Evolutionary conservation across 148 eudicot genomes (phyloP).

Genomic region (Vaccinium darrowii): DNA sequence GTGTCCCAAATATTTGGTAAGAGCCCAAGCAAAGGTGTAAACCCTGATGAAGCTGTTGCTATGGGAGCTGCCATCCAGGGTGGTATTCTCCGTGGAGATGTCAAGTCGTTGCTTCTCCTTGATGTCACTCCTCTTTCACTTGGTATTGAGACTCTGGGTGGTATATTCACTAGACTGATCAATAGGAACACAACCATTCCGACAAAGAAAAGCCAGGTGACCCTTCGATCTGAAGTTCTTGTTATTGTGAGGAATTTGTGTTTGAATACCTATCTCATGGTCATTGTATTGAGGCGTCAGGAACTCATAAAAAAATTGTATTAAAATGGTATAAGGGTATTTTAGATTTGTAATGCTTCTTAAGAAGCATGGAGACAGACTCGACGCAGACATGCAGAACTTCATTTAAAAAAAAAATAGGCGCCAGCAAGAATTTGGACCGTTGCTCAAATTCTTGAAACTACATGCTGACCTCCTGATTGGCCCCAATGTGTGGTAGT

Average conservation of each 20-base stretch:
- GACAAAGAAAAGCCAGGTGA: conserved; percentile 94
- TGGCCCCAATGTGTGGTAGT: neutral
- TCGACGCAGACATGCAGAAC: neutral
- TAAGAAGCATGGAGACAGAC: neutral
- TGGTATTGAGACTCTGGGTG: conserved; percentile 95
- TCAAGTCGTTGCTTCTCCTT: conserved; percentile 87
- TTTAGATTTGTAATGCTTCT: neutral
- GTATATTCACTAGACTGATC: conserved; percentile 85
- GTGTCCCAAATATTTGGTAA: conserved; percentile 85
- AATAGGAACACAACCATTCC: conserved; percentile 93
- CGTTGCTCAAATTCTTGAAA: neutral
- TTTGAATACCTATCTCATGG: neutral
- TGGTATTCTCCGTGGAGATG: conserved; percentile 96
- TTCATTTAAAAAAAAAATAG: neutral
- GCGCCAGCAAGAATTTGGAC: neutral
- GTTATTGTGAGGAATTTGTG: neutral
- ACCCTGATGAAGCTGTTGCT: conserved; percentile 96
- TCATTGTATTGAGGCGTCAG: neutral
- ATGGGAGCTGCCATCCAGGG: conserved; percentile 99
- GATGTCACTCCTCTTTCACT: conserved; percentile 96
- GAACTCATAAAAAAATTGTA: neutral
- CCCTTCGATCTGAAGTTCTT: neutral
- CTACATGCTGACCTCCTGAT: neutral
- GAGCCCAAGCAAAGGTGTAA: conserved; percentile 92
- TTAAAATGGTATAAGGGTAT: neutral